Percentiles rank a stretch among this genome's conserved stretches.
Evolutionary conservation across 129 eudicot species (phyloP).

Genomic region (Calendula officinalis): DNA sequence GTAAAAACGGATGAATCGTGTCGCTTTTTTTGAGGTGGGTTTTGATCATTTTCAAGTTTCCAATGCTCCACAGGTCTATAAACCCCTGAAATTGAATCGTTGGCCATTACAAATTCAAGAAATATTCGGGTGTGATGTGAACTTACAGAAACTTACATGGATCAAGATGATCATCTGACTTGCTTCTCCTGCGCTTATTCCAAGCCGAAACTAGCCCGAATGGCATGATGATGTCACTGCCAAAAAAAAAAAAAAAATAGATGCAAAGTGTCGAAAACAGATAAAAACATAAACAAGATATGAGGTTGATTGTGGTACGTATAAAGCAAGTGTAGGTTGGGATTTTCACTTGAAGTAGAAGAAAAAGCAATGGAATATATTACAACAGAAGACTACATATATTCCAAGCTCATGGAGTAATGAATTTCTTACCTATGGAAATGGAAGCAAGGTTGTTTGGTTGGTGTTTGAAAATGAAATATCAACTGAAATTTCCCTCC

Average conservation of each 20-base stretch:
- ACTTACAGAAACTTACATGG: constrained; percentile 56
- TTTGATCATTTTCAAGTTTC: constrained; percentile 67
- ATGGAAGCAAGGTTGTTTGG: constrained; percentile 27
- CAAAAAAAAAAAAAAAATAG: not conserved
- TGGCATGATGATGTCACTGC: constrained; percentile 59
- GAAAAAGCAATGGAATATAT: constrained; percentile 48
- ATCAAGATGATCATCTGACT: constrained; percentile 67
- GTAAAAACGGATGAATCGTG: constrained; percentile 82
- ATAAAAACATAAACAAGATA: constrained; percentile 15
- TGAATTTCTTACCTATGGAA: constrained; percentile 44
- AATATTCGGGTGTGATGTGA: not conserved
- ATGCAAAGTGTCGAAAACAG: constrained; percentile 2
- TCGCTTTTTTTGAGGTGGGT: constrained; percentile 61
- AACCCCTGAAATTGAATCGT: constrained; percentile 58
- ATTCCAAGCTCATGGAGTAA: constrained; percentile 24
- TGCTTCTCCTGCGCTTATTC: constrained; percentile 94
- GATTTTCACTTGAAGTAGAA: constrained; percentile 71
- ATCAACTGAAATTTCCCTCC: constrained; percentile 43
- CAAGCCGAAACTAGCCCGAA: constrained; percentile 90
- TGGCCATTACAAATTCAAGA: constrained; percentile 15
- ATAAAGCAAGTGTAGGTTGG: constrained; percentile 67
- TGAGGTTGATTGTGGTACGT: constrained; percentile 44
- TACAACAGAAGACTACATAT: not conserved
- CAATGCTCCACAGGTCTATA: constrained; percentile 77
- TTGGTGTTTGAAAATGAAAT: constrained; percentile 56